phyloP scores from a whole-genome alignment of 805 yeast species.

The Candida boleticola region DNA sequence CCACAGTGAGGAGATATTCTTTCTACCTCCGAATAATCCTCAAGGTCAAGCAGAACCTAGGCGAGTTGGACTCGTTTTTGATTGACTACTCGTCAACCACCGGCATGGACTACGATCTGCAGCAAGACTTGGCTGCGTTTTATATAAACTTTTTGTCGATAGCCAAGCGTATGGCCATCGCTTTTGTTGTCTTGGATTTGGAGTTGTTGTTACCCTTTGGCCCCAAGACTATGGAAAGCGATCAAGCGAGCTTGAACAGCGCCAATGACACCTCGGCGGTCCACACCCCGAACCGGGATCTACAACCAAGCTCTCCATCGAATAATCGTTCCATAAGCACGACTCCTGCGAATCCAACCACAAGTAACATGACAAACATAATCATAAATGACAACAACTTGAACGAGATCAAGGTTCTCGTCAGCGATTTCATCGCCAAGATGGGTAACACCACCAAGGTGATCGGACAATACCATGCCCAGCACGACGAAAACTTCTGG shows the following conservation, averaged over 20 bases:
- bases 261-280: neutral
- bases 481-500: constrained; percentile 9
- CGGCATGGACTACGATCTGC: constrained; percentile 1
- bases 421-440: constrained; percentile 2
- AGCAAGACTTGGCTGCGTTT: neutral
- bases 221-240: neutral
- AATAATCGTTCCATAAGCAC: neutral
- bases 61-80: constrained; percentile 6
- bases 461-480: constrained; percentile 10
- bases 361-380: neutral
- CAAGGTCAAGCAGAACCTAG: constrained; percentile 6
- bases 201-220: neutral
- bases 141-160: constrained; percentile 1
- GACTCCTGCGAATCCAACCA: neutral
- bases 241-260: too few relatives aligned
- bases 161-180: neutral
- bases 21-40: constrained; percentile 9
- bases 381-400: constrained; percentile 3
- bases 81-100: constrained; percentile 6
- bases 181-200: constrained; percentile 1
- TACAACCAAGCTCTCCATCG: neutral
- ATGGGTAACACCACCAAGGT: constrained; percentile 8
- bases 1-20: constrained; percentile 9
- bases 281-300: neutral
- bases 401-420: constrained; percentile 1